Evolutionary conservation across 2,329 filamentous ascomycete genomes (phyloP).

Genomic region (Cordyceps javanica): DNA sequence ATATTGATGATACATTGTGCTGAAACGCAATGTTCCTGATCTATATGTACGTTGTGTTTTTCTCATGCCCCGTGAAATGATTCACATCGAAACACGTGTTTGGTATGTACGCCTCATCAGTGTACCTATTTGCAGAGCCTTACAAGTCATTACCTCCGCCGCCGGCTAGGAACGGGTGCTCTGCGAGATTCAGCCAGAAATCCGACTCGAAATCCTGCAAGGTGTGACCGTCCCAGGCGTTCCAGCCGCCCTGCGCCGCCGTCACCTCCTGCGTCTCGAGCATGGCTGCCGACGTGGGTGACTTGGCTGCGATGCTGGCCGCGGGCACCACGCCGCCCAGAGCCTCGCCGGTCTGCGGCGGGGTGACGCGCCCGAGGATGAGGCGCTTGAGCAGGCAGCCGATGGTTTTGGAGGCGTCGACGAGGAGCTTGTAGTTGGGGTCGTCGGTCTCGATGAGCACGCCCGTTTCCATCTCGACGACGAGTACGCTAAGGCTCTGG

Average conservation of each 20-base stretch:
- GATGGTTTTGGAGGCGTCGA: constrained; percentile 17
- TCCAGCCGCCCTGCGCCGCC: not conserved
- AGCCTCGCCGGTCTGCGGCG: not conserved
- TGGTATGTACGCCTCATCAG: not conserved
- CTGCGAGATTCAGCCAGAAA: constrained; percentile 11
- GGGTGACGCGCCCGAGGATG: constrained; percentile 3
- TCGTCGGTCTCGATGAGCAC: constrained; percentile 16
- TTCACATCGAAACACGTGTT: not conserved
- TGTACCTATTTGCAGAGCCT: too few relatives aligned
- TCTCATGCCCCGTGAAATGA: not conserved
- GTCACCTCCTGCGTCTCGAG: not conserved
- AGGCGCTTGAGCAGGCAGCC: constrained; percentile 9
- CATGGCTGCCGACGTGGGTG: not conserved
- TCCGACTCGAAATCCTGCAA: constrained; percentile 11
- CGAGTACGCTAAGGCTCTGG: constrained; percentile 16
- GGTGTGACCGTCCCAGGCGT: constrained; percentile 10
- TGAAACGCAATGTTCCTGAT: not conserved
- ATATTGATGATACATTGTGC: not conserved
- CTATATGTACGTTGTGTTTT: not conserved
- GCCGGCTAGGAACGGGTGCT: constrained; percentile 9
- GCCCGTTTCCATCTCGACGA: constrained; percentile 17
- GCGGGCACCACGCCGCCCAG: not conserved
- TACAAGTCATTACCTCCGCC: constrained; percentile 1
- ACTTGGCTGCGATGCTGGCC: not conserved
- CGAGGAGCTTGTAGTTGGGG: constrained; percentile 18